Conservation (phyloP, 495 filamentous ascomycete species). For the Lasiosphaeria hispida region DNA sequence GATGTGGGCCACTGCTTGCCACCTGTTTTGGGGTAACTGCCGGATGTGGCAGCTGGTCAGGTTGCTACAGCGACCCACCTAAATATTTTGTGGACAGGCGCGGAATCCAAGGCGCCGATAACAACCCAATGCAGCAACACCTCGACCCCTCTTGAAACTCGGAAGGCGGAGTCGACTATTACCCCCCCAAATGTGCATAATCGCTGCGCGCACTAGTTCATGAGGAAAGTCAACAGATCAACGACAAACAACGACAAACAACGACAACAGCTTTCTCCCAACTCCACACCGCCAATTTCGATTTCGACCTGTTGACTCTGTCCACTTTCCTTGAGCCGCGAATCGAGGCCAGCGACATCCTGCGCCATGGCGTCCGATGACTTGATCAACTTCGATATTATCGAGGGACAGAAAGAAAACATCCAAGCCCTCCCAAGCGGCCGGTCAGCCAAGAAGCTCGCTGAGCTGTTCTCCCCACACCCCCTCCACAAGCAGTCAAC, state of each 20-base stretch:
- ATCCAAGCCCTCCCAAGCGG: constrained; percentile 90
- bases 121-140: constrained; percentile 1
- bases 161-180: no score
- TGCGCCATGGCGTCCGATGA: constrained; percentile 49
- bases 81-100: constrained; percentile 18
- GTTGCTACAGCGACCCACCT: constrained; percentile 26
- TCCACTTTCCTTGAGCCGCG: not conserved
- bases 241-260: constrained; percentile 5
- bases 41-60: constrained; percentile 9
- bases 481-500: constrained; percentile 55
- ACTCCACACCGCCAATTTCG: not conserved
- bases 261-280: not conserved
- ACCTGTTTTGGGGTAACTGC: not conserved
- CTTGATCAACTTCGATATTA: constrained; percentile 86
- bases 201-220: no score
- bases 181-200: no score
- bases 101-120: not conserved
- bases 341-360: not conserved
- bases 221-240: not conserved
- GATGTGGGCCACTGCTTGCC: no score
- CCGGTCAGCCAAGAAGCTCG: constrained; percentile 84
- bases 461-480: constrained; percentile 73
- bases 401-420: constrained; percentile 96
- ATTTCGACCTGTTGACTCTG: not conserved
- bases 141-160: not conserved